Conservation (phyloP, 2,329 filamentous ascomycete species). For the Triangularia setosa region DNA sequence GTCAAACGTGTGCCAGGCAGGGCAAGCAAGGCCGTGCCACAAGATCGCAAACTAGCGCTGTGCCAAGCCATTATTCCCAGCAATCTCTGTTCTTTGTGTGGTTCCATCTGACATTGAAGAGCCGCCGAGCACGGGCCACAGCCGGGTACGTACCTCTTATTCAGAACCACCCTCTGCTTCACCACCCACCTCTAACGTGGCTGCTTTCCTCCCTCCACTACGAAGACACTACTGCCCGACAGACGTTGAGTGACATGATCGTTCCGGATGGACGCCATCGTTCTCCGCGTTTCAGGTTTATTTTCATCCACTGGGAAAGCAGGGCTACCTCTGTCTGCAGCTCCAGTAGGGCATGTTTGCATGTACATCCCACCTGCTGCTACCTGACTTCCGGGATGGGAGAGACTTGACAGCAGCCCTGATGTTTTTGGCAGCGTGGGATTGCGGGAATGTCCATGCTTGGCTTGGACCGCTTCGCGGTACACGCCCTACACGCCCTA, state of each 20-base stretch:
- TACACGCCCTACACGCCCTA: conserved; percentile 15
- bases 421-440: conserved; percentile 5
- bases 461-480: conserved; percentile 8
- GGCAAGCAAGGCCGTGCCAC: neutral
- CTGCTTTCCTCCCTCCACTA: neutral
- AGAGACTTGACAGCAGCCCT: conserved; percentile 2
- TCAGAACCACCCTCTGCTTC: no score
- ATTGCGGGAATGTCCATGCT: conserved; percentile 10
- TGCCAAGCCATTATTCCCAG: conserved; percentile 4
- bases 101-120: conserved; percentile 12
- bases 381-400: conserved; percentile 1
- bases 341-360: conserved; percentile 17
- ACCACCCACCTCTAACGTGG: conserved; percentile 14
- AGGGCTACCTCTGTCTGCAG: conserved; percentile 22
- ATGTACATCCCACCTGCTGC: conserved; percentile 17
- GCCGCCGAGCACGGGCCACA: conserved; percentile 2
- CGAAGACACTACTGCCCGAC: neutral
- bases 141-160: neutral
- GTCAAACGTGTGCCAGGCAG: neutral
- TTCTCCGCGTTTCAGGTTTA: conserved; percentile 32
- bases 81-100: neutral
- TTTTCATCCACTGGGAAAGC: conserved; percentile 23
- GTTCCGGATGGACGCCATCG: conserved; percentile 16
- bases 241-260: conserved; percentile 16
- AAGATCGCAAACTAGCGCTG: neutral